Conservation (phyloP, 176 grass and related monocot species). For the Carex cristatella region DNA sequence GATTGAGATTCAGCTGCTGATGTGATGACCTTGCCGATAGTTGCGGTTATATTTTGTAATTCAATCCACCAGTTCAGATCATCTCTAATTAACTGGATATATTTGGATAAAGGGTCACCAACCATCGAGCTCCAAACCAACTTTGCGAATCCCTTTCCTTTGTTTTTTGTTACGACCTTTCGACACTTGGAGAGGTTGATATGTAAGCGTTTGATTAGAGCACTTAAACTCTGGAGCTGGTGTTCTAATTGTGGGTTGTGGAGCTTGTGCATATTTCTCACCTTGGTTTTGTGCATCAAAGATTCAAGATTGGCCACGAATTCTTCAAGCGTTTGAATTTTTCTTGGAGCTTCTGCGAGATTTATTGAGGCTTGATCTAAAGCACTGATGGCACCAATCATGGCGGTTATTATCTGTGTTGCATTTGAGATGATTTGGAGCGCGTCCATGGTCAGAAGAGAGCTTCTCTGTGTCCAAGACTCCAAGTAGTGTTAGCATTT, state of each 20-base stretch:
- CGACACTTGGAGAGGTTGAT: constrained; percentile 44
- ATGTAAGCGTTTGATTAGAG: constrained; percentile 36
- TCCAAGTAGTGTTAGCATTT: neutral
- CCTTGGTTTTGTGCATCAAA: constrained; percentile 36
- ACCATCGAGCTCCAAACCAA: constrained; percentile 53
- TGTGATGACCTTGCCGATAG: constrained; percentile 25
- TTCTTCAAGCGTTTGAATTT: constrained; percentile 51
- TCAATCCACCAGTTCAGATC: constrained; percentile 76
- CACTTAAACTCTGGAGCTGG: constrained; percentile 47
- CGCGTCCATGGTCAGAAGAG: constrained; percentile 31
- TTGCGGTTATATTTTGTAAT: constrained; percentile 43
- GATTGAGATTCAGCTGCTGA: constrained; percentile 35
- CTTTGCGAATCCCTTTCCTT: constrained; percentile 40
- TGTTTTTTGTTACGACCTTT: constrained; percentile 42
- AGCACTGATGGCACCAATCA: constrained; percentile 44
- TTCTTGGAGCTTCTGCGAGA: constrained; percentile 41
- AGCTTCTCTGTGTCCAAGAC: neutral
- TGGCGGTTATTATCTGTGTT: constrained; percentile 45
- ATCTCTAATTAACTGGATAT: constrained; percentile 49
- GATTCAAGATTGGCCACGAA: constrained; percentile 47
- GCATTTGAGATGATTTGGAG: constrained; percentile 48
- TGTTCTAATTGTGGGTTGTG: constrained; percentile 44
- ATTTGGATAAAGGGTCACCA: constrained; percentile 51
- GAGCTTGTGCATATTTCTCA: constrained; percentile 43
- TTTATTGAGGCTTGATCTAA: constrained; percentile 53